These are phyloP conservation scores for Talaromyces albobiverticillius DNA, from an alignment of 2,329 filamentous ascomycete genomes.

Conservation along the genomic window DNA sequence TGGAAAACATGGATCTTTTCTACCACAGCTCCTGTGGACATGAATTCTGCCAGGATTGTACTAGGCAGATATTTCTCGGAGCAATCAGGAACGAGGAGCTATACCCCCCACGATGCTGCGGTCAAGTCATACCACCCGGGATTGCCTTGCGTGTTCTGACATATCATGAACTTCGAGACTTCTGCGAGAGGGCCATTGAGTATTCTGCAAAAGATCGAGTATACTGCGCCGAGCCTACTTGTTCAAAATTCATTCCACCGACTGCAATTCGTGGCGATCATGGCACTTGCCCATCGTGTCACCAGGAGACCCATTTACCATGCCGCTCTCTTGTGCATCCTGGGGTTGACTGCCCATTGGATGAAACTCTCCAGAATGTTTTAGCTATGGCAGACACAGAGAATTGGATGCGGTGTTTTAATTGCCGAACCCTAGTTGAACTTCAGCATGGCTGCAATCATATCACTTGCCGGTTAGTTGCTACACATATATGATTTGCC, in stretches of 20 bases:
- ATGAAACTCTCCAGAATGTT: constrained; percentile 13
- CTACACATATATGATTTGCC: not conserved
- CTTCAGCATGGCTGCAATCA: constrained; percentile 3
- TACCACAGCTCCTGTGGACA: not conserved
- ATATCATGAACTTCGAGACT: constrained; percentile 15
- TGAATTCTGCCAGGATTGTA: constrained; percentile 11
- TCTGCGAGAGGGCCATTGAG: constrained; percentile 16
- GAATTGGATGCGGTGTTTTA: constrained; percentile 2
- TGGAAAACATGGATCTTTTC: not conserved
- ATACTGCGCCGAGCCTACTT: constrained; percentile 21
- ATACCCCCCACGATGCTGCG: constrained; percentile 21
- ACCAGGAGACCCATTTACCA: constrained; percentile 16
- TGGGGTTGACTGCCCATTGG: constrained; percentile 18
- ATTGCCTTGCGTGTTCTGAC: constrained; percentile 10
- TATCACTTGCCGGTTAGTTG: constrained; percentile 9
- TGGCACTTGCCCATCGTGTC: constrained; percentile 15
- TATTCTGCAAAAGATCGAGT: constrained; percentile 16
- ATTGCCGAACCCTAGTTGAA: not conserved
- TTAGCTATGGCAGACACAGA: not conserved
- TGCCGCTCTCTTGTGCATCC: constrained; percentile 19
- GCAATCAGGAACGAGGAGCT: constrained; percentile 19
- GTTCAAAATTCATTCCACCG: constrained; percentile 20
- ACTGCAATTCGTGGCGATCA: constrained; percentile 1
- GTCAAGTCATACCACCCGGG: constrained; percentile 7
- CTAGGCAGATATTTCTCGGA: constrained; percentile 15